These are phyloP conservation scores for Spinellus fusiger DNA, from an alignment of 192 early-diverging fungal genomes.

Conservation along the genomic window DNA sequence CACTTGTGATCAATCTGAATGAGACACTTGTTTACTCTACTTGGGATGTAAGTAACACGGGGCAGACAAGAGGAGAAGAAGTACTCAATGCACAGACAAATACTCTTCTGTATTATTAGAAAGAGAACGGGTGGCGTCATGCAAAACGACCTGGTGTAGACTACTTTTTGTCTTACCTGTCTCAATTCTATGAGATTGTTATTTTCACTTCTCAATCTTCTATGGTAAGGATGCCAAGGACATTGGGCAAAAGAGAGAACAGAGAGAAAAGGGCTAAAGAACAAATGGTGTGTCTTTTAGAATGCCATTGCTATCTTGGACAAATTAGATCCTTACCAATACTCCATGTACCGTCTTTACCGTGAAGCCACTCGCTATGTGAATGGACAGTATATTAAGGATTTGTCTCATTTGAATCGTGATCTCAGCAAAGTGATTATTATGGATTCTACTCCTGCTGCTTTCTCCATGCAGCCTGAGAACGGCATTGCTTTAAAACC, in stretches of 20 bases:
- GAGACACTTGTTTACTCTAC: constrained; percentile 89
- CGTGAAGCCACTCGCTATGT: constrained; percentile 86
- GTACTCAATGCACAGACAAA: background rate
- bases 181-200: constrained; percentile 92
- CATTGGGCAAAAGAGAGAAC: background rate
- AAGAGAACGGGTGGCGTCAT: constrained; percentile 93
- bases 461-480: constrained; percentile 86
- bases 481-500: constrained; percentile 81
- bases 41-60: constrained; percentile 69
- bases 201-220: constrained; percentile 87
- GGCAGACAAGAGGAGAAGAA: background rate
- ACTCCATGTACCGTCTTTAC: constrained; percentile 82
- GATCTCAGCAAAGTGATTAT: constrained; percentile 91
- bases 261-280: background rate
- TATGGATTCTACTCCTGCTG: constrained; percentile 83
- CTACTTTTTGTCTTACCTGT: constrained; percentile 87
- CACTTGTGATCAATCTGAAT: constrained; percentile 91
- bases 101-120: constrained; percentile 37
- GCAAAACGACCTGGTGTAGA: constrained; percentile 96
- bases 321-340: constrained; percentile 87
- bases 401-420: constrained; percentile 88
- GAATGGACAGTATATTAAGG: constrained; percentile 81
- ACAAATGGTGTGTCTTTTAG: constrained; percentile 21
- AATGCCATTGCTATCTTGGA: constrained; percentile 80
- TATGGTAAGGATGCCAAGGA: constrained; percentile 50